Base-by-base conservation (phyloP, 306 rosid species). In the Cyclanthera cordifolia region DNA sequence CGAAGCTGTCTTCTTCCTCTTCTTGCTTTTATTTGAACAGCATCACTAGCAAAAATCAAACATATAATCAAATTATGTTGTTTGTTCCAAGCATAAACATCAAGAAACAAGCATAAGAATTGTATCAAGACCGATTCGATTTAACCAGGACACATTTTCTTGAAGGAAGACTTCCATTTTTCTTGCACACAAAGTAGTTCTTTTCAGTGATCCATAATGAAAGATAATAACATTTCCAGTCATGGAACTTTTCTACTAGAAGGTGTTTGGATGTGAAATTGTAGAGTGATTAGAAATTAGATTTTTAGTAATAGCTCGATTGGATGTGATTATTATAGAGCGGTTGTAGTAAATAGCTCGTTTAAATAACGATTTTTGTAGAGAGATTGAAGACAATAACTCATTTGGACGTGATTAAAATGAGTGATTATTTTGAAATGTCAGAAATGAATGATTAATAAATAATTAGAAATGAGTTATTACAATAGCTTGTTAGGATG, bases 21-120 rank as follows among this genome's bases (percentile, higher is more conserved):
- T 5, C 59, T 46, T 32, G 51, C 78, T 41, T 57, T 70, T 54
- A 53, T 61, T 72, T 47, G 82, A 57, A 53, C 74, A 50, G 47
- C 28, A 58, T 72, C 75, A 79, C 96, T 87, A 69, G 68, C 74
- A 80, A 80, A 74, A 67, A 74, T 13, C 23, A 67, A 56, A 50
- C 5, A 64, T 21, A 14, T 6, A 43, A 64, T 13, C 10, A 43
- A 64, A 13, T 74, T 23, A 10, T 28, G 63, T 11, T 39, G n/a
- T 72, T 49, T 24, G 9, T 3, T 30, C 47, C 1, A 72, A 54
- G 20, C 52, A 79, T 23, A 67, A 60, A 10, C 58, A 23, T 13
- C 11, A 14, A 12, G 3, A 34, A 15, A 41, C 1, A 43, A 43
- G 3, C 39, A 20, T 7, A 20, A 34, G 28, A 52, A 52, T 63